Evolutionary conservation across 2,329 filamentous ascomycete genomes (phyloP), one percentile per base, ranked within the genome.

Genomic region (Paracamarosporium sp.): DNA sequence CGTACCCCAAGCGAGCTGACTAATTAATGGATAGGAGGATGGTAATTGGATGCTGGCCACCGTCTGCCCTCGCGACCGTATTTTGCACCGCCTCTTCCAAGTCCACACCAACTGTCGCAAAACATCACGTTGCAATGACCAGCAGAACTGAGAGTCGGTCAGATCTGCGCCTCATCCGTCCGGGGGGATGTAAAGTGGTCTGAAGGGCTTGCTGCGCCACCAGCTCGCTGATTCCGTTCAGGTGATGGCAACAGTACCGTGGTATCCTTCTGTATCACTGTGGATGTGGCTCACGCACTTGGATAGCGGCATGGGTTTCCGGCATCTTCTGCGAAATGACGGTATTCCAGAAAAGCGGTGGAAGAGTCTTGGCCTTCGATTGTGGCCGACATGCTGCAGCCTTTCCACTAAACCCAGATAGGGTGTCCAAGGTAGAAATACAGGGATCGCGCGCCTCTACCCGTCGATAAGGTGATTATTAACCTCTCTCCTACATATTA

Each of bases 401-500:
- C 24, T 48, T 31, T 38, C 47, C 53, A 45, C 62, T 64, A 64
- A 38, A 17, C 57, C 52, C 22, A 45, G 47, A 45, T 31, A 56
- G 50, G 59, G 46, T 46, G 50, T 62, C 6, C 45, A 38, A 24
- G 8, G 53, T 45, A 44, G 62, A 62, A 61, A 51, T 25, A 33
- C 36, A 45, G 52, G 50, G 46, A 38, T 50, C 7, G 24, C n/a
- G 30, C 35, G 55, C 27, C 22, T 52, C 44, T 35, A 17, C 24
- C 38, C 38, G 46, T 40, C 52, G 46, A 60, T 58, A 59, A 56
- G 40, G 52, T 60, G 51, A 58, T 62, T 57, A 62, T 43, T 52
- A 48, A 58, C 40, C 38, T 27, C 22, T 13, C 27, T 20, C 7
- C 40, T 45, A 27, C 56, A 56, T 53, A 43, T 46, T 51, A 53